Conservation (phyloP, 306 rosid genomes). For the Cucumis melo region DNA sequence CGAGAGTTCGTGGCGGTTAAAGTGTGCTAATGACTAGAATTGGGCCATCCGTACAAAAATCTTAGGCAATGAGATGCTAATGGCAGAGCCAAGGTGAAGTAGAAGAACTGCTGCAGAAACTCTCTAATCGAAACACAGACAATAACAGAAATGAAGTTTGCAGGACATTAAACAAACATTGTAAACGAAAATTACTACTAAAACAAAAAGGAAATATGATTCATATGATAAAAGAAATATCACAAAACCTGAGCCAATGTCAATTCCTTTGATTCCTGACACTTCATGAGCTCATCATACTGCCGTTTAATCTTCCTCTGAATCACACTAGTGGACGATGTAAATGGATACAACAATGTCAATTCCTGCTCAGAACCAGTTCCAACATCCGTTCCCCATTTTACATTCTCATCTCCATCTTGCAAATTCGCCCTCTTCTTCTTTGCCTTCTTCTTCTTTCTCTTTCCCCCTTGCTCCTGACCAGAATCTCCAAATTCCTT, state of each 20-base stretch:
- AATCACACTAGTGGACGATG: conserved; percentile 55
- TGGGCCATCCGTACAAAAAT: neutral
- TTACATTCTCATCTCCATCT: conserved; percentile 20
- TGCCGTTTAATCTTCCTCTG: conserved; percentile 80
- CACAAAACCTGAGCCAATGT: conserved; percentile 50
- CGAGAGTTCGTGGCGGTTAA: no score
- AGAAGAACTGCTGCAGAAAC: neutral
- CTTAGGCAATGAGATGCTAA: neutral
- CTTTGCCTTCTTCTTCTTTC: conserved; percentile 57
- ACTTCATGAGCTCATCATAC: conserved; percentile 63
- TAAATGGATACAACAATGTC: conserved; percentile 49
- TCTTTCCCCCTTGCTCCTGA: conserved; percentile 30
- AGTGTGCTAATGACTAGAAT: no score
- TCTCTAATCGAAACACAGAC: neutral
- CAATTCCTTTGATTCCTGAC: conserved; percentile 44
- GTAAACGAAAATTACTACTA: neutral
- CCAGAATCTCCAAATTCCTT: conserved; percentile 10
- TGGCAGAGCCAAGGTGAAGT: neutral
- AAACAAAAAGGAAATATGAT: neutral
- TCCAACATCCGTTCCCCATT: conserved; percentile 20
- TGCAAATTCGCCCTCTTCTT: conserved; percentile 32
- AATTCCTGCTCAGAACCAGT: conserved; percentile 27
- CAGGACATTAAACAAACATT: neutral
- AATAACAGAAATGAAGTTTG: neutral
- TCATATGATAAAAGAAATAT: neutral